Evolutionary conservation across 2,329 filamentous ascomycete species (phyloP), one percentile per base, ranked within the genome.

Genomic region (Pseudogymnoascus verrucosus): DNA sequence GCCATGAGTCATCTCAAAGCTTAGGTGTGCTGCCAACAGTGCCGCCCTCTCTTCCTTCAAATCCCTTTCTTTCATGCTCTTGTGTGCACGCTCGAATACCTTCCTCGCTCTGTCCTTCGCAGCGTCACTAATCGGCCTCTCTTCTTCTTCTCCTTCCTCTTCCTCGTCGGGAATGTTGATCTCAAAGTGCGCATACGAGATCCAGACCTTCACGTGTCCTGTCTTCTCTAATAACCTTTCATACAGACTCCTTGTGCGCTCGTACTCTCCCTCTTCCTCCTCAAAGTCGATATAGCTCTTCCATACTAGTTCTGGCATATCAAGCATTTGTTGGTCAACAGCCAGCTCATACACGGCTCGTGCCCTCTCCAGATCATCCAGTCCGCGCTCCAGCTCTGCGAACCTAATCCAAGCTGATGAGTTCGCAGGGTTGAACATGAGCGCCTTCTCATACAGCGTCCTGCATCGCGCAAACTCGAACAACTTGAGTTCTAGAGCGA

Each of bases 191-290:
- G 95, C 95, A 77, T 93, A 99, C 75, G 90, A 93, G 76, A 95
- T 96, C 95, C 95, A 99, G 65, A 99, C 95, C 81, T 98, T 99
- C 80, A 97, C 92, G 73, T 99, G 95, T 72, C 95, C 89, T n/a
- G 95, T 96, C 85, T 96, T 97, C 71, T 91, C 82, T 47, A 99
- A 83, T 11, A 99, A 82, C 6, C 93, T 86, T 78, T 98, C 93
- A 77, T 98, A 99, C 51, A 99, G 80, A 3, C 80, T 79, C 60
- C 95, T 84, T 4, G 92, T 91, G 60, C 87, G 82, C 62, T 92
- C 91, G 75, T 93, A 97, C 75, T 97, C 91, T 71, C 88, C 90
- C 75, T 96, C 91, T 71, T 96, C 91, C 73, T 98, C 93, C 77
- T 99, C 95, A 72, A 98, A 98, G 76, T 99, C 95, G 70, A 99